Base-by-base conservation (phyloP, 2,329 filamentous ascomycete genomes). In the Pestalotiopsis sp. region DNA sequence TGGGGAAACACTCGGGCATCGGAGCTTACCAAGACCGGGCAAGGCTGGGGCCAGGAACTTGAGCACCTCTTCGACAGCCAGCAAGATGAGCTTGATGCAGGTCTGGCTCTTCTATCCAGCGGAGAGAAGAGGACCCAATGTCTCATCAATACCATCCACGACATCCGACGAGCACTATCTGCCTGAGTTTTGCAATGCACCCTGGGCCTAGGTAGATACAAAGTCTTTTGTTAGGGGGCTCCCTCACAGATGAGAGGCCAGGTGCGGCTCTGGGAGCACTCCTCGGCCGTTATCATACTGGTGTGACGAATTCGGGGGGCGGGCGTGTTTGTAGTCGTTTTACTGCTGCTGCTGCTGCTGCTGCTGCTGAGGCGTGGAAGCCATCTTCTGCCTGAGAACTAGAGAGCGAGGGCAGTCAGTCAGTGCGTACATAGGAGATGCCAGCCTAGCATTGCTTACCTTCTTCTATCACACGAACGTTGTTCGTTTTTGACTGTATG, bases 401-500 rank as follows among this genome's bases (percentile, higher is more conserved):
- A 66, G 66, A 61, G 25, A 67, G 31, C 45, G 58, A 45, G 17
- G 7, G 23, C 66, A 62, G 14, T 66, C 56, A 40, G 75, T 66
- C 71, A 72, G 13, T 20, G 17, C 5, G 20, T 31, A 11, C 56
- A 58, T n/a, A 25, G 11, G 36, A 65, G n/a, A 25, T 25, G 49
- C n/a, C 14, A 17, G 27, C 38, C 31, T 17, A 23, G 14, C 23
- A 25, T 13, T 57, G 74, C 78, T 68, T 83, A 91, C 93, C 93
- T 83, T 98, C 95, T 83, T 99, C 96, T 25, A 98, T 91, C 49
- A 96, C 86, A 68, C 93, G 89, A 71, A 97, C 83, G 78, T 96
- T 98, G 73, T 91, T 90, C 67, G 92, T 93, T 85, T 99, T 99
- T 69, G 82, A 82, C 74, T 89, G 85, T 3, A 90, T 83, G 65